Evolutionary conservation across 768 basidiomycete species (phyloP), one percentile per base, ranked within the genome.

Genomic region (Lentinus tigrinus): DNA sequence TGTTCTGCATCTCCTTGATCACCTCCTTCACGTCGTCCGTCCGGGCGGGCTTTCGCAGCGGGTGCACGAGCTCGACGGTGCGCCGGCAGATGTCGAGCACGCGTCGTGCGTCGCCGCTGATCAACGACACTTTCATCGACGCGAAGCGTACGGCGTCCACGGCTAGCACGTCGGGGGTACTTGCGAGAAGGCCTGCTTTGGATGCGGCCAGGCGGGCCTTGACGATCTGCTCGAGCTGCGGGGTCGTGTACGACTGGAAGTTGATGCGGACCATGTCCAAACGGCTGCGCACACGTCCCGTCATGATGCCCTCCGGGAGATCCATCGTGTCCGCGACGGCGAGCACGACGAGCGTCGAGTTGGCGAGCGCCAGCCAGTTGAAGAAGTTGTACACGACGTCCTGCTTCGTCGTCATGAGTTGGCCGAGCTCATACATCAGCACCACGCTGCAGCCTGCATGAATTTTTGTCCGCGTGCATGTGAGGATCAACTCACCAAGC

Each of bases 351-450:
- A 99, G 81, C 70, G 90, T 92, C 57, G 93, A 95, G 19, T 85
- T 87, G 0, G 83, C 80, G 50, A 97, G 77, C 4, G 95, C 95
- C 2, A 96, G 97, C 96, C 97, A 99, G 70, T 99, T 98, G 81
- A 98, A 98, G 74, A 99, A 98, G 68, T 98, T 98, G 74, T 99
- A 99, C 21, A 99, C 91, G 10, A 99, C 96, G 57, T 99, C 96
- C 71, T 99, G 96, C 70, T 97, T 97, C 17, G 89, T 78, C 1
- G 96, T 98, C 65, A 98, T 85, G 27, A 99, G 81, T 70, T 98
- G 97, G 73, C 98, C 97, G 4, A 99, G 81, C 73, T 99, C 97
- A 70, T 99, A 96, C 93, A 99, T 98, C 16, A 99, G 78, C 4
- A 98, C 95, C 4, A 98, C 90, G 56, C 95, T 98, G 63, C 7